A percentile compares a stretch with the other conserved stretches of the same genome.
Evolutionary conservation across 768 basidiomycete species (phyloP).

Genomic region (Roridomyces roridus): DNA sequence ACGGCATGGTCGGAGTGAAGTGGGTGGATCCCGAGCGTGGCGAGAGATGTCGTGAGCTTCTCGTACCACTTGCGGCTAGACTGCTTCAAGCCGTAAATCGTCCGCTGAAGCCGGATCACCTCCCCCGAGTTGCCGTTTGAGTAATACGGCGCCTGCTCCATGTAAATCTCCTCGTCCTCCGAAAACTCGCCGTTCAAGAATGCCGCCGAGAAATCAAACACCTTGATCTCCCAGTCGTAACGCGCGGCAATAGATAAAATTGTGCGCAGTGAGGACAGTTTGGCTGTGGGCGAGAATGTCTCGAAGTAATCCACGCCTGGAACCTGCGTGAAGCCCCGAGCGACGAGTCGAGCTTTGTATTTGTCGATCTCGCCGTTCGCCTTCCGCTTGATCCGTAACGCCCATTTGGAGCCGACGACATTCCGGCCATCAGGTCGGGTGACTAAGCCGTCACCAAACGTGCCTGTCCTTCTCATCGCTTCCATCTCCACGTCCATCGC

Average conservation of each 20-base stretch:
- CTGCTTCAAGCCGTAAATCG: too few relatives aligned
- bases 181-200: too few relatives aligned
- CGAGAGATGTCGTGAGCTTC: constrained; percentile 25
- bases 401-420: too few relatives aligned
- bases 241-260: not conserved
- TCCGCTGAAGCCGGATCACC: too few relatives aligned
- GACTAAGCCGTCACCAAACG: constrained; percentile 24
- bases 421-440: constrained; percentile 22
- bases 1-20: constrained; percentile 20
- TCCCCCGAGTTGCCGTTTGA: too few relatives aligned
- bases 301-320: constrained; percentile 34
- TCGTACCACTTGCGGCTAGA: constrained; percentile 37
- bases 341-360: constrained; percentile 32
- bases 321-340: not conserved
- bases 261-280: not conserved
- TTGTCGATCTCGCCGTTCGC: constrained; percentile 32
- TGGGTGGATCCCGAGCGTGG: constrained; percentile 5
- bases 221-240: constrained; percentile 22
- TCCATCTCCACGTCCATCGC: too few relatives aligned
- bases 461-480: constrained; percentile 1
- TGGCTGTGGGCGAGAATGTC: too few relatives aligned
- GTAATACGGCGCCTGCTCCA: too few relatives aligned
- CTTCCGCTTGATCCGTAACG: constrained; percentile 41
- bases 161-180: too few relatives aligned
- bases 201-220: too few relatives aligned